Percentiles rank a stretch among this genome's conserved stretches.
These are phyloP conservation scores for Phaeosphaeria sp. DNA, from an alignment of 2,329 filamentous ascomycete species.

Conservation along the genomic window DNA sequence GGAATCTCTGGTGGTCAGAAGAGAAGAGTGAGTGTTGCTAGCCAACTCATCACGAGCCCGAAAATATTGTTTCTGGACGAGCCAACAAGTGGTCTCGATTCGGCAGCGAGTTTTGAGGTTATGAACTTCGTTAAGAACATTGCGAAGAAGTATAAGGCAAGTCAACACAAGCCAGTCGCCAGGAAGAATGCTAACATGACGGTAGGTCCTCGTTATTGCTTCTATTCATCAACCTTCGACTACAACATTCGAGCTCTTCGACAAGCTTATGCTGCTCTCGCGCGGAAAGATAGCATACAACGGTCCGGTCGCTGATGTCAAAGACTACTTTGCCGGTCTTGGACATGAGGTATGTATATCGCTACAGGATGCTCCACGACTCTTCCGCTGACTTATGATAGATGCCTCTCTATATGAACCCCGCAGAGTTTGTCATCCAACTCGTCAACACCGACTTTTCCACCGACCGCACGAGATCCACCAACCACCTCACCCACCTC, in stretches of 20 bases:
- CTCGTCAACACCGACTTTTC: conserved; percentile 79
- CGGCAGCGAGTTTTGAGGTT: conserved; percentile 76
- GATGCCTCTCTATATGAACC: conserved; percentile 75
- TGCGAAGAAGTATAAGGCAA: conserved; percentile 69
- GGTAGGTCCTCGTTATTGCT: conserved; percentile 75
- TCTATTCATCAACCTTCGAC: conserved; percentile 88
- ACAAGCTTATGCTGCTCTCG: conserved; percentile 78
- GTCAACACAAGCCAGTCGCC: conserved; percentile 17
- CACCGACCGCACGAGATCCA: conserved; percentile 45
- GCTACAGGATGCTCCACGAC: background rate
- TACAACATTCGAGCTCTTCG: conserved; percentile 78
- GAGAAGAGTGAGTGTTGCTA: conserved; percentile 77
- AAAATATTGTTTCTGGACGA: conserved; percentile 85
- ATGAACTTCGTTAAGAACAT: conserved; percentile 74
- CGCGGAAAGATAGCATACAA: conserved; percentile 75
- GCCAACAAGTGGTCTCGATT: conserved; percentile 84
- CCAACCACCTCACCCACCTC: conserved; percentile 60
- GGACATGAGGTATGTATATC: conserved; percentile 52
- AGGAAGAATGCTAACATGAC: conserved; percentile 7
- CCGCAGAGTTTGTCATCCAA: conserved; percentile 81
- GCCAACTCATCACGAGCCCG: conserved; percentile 80
- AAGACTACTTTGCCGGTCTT: conserved; percentile 67
- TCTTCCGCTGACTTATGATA: background rate
- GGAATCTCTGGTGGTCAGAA: conserved; percentile 88
- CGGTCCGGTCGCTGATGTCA: conserved; percentile 65